Evolutionary conservation across 768 basidiomycete genomes (phyloP), one percentile per base, ranked within the genome.

Genomic region (Neoboletus subvelutipes): DNA sequence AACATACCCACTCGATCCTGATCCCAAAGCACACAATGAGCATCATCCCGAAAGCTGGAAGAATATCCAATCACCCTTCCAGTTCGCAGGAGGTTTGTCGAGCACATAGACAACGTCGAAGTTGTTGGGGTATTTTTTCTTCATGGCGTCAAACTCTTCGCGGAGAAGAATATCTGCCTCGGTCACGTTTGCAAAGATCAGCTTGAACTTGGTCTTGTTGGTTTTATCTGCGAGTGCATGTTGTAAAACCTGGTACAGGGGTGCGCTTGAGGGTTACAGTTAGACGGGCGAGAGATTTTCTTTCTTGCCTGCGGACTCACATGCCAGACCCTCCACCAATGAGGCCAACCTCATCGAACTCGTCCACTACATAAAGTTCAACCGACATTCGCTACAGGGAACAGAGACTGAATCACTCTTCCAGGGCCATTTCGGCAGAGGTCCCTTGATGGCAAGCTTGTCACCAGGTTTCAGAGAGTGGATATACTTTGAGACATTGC

Each of bases 241-340:
- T 43, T 78, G 78, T 45, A 95, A 68, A 64, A 97, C 75, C 73
- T 93, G 92, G 76, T 90, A 93, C 45, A 94, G 80, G 3, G 92
- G 92, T 10, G 92, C 88, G 59, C 89, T 92, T 64, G 51, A 50
- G 31, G 12, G 9, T 8, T n/a, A 45, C 24, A 20, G 42, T 65
- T 50, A 60, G 50, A 42, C 34, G 42, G 11, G 24, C 10, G 17
- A 48, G 31, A 33, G 9, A 26, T 12, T 24, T 34, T 18, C 26
- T 8, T 43, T 50, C 31, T 22, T 33, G 40, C 34, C 28, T 46
- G 51, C 40, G 28, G 34, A 75, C 86, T 64, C 65, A 89, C 87
- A 98, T 93, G 70, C 97, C 97, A 62, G 85, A 89, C 52, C 97
- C 97, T 52, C 97, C 97, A 34, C 92, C 92, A 64, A 98, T 92